A percentile compares a stretch with the other conserved stretches of the same genome.
Evolutionary conservation across 2,329 filamentous ascomycete genomes (phyloP).

Genomic region (Hansfordia pulvinata): DNA sequence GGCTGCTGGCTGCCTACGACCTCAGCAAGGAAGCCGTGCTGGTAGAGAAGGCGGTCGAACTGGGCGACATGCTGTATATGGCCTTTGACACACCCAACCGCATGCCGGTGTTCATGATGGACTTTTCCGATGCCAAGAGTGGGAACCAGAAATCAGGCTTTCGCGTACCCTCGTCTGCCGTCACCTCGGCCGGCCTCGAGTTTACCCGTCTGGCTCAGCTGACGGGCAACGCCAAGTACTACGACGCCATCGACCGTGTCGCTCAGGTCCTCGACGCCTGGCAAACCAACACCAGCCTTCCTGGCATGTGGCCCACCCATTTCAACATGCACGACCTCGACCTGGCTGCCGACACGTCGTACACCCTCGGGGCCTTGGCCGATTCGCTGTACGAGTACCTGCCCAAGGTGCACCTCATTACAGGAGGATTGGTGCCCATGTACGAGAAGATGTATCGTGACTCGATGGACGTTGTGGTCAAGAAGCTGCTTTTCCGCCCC

Average conservation of each 20-base stretch:
- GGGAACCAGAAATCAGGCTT: slow-evolving; percentile 17
- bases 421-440: slow-evolving; percentile 45
- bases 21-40: slow-evolving; percentile 19
- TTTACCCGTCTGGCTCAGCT: slow-evolving; percentile 59
- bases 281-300: slow-evolving; percentile 56
- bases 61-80: slow-evolving; percentile 23
- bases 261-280: slow-evolving; percentile 54
- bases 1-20: slow-evolving; percentile 20
- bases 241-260: slow-evolving; percentile 62
- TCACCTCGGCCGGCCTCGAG: slow-evolving; percentile 53
- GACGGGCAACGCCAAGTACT: slow-evolving; percentile 55
- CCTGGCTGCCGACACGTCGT: slow-evolving; percentile 23
- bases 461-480: slow-evolving; percentile 43
- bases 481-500: slow-evolving; percentile 56
- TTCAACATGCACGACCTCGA: slow-evolving; percentile 43
- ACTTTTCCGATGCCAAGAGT: slow-evolving; percentile 25
- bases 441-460: slow-evolving; percentile 53
- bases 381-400: slow-evolving; percentile 49
- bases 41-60: slow-evolving; percentile 22
- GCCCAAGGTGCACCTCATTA: slow-evolving; percentile 48
- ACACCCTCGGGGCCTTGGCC: slow-evolving; percentile 37
- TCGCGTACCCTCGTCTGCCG: slow-evolving; percentile 21
- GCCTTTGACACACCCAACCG: slow-evolving; percentile 18
- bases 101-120: slow-evolving; percentile 37
- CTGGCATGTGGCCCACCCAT: slow-evolving; percentile 61